Percentiles rank a stretch among this genome's conserved stretches.
Conservation (phyloP, 2,329 filamentous ascomycete species). For the Septoria petroselini region DNA sequence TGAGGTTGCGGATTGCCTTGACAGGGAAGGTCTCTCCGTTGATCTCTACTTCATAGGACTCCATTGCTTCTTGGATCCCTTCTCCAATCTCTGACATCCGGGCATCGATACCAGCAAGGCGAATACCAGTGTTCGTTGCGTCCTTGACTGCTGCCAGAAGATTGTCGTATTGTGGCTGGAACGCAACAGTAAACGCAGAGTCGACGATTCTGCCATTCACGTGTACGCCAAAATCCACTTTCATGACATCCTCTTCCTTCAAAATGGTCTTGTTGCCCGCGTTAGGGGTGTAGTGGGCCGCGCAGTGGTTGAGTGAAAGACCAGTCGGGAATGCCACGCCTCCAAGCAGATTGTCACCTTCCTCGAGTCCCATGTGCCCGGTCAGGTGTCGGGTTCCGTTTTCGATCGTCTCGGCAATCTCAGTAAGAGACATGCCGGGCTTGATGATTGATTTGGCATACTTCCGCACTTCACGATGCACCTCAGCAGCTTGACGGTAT, state of each 20-base stretch:
- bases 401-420: constrained; percentile 55
- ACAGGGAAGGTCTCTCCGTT: constrained; percentile 53
- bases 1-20: constrained; percentile 55
- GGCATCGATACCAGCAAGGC: constrained; percentile 55
- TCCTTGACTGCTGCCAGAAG: constrained; percentile 70
- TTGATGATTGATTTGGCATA: constrained; percentile 51
- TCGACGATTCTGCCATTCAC: constrained; percentile 78
- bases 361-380: constrained; percentile 51
- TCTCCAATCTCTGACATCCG: constrained; percentile 55
- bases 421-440: constrained; percentile 50
- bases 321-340: constrained; percentile 58
- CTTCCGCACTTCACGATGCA: constrained; percentile 55
- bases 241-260: constrained; percentile 73
- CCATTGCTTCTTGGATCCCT: constrained; percentile 61
- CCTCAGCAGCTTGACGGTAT: constrained; percentile 57
- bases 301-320: constrained; percentile 53
- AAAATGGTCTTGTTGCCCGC: constrained; percentile 65
- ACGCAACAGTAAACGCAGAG: constrained; percentile 75
- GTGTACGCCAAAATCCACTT: constrained; percentile 79
- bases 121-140: constrained; percentile 63
- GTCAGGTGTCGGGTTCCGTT: constrained; percentile 53
- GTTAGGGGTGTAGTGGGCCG: constrained; percentile 58
- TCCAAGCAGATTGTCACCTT: constrained; percentile 50
- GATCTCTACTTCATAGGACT: constrained; percentile 59
- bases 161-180: constrained; percentile 71